Base-by-base conservation (phyloP, 2,329 filamentous ascomycete species). In the Calycina herbarum region DNA sequence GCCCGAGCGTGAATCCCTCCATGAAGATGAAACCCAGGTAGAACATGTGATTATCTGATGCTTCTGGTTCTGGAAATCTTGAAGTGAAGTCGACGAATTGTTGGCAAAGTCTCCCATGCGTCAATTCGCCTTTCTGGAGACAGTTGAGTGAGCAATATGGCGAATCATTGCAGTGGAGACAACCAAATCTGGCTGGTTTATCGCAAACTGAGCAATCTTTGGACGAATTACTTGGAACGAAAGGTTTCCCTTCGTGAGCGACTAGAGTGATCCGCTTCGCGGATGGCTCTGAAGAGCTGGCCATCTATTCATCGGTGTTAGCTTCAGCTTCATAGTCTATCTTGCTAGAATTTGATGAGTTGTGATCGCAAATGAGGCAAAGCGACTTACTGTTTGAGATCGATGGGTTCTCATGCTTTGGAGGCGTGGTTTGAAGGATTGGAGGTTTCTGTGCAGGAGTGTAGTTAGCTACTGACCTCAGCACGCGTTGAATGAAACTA, bases 391-490 rank as follows among this genome's bases (percentile, higher is more conserved):
- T 10, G 7, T 48, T 7, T 20, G 45, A 48, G 17, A 48, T 35
- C 33, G 33, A 35, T 29, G 27, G 27, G 27, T 29, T 29, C 27
- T 29, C 27, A 4, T 29, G 27, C 27, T 29, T 29, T 29, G 27
- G 27, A 1, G 4, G 27, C 2, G 2, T 29, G 27, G 27, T 29
- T 29, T 29, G 27, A 29, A 29, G 27, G 27, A 4, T 29, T 4
- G 27, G 20, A 20, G 20, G 20, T 20, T 20, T 59, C 3, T 67
- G 73, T 0, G 76, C 78, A 1, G 77, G 79, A 13, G 72, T 72
- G 68, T 78, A 77, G 1, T 74, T 74, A 29, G 79, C 76, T 68
- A 76, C 79, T 71, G 78, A 79, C n/a, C 68, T 81, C 79, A 1
- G 7, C 4, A 1, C 33, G 7, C 6, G 7, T 35, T 35, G 7